phyloP scores from a whole-genome alignment of 805 yeast species.

The Wickerhamiella parazyma region DNA sequence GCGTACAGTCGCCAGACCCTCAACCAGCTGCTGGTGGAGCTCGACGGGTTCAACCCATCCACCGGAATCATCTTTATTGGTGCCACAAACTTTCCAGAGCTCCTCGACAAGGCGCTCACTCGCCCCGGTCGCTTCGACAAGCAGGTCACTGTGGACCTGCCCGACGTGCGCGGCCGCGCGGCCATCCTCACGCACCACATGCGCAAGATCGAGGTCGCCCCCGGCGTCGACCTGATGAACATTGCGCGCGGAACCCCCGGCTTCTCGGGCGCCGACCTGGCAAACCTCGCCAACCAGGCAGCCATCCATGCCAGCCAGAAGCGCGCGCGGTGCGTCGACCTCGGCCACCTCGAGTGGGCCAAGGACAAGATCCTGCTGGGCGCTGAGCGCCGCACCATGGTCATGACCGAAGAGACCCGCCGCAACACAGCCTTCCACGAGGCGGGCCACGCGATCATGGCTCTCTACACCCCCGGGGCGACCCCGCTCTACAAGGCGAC shows the following conservation, averaged over 20 bases:
- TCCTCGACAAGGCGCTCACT: constrained; percentile 90
- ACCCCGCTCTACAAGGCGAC: constrained; percentile 95
- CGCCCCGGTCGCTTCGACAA: constrained; percentile 98
- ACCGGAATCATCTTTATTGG: constrained; percentile 92
- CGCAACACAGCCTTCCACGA: constrained; percentile 95
- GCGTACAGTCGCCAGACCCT: constrained; percentile 96
- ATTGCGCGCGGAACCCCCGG: constrained; percentile 98
- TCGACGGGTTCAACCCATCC: constrained; percentile 83
- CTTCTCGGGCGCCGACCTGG: constrained; percentile 92
- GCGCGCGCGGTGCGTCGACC: constrained; percentile 78
- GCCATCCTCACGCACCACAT: constrained; percentile 86
- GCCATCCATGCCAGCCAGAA: constrained; percentile 93
- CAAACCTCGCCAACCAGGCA: constrained; percentile 94
- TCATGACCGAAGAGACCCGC: constrained; percentile 87
- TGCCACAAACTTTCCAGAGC: constrained; percentile 96
- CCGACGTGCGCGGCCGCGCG: constrained; percentile 94
- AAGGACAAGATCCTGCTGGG: constrained; percentile 97
- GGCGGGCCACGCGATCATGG: constrained; percentile 99
- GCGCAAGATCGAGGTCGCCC: constrained; percentile 75
- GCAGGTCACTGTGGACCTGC: constrained; percentile 85
- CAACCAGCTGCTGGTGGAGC: constrained; percentile 87
- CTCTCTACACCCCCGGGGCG: constrained; percentile 86
- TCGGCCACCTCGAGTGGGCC: constrained; percentile 96
- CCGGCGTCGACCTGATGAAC: constrained; percentile 73
- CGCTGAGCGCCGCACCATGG: constrained; percentile 96